phyloP scores from a whole-genome alignment of 768 basidiomycete genomes.

The Leccinellum rugosiceps region DNA sequence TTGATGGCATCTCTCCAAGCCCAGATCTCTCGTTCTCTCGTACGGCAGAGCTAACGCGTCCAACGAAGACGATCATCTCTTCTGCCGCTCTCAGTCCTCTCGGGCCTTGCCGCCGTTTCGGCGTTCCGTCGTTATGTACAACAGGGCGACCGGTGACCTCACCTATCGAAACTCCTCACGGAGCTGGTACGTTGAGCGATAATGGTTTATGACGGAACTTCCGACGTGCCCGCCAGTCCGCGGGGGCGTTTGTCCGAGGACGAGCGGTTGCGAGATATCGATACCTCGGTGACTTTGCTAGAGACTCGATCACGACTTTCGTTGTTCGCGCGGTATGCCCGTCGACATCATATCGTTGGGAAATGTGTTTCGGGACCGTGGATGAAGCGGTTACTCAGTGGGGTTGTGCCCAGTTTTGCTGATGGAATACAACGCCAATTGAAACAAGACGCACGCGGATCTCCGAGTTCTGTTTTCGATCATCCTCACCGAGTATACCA shows the following conservation, averaged over 20 bases:
- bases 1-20: not conserved
- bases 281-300: not conserved
- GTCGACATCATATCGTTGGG: not conserved
- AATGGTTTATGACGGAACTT: not conserved
- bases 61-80: not conserved
- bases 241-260: not conserved
- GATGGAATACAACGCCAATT: not conserved
- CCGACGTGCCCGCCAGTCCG: conserved; percentile 8
- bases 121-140: not conserved
- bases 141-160: not conserved
- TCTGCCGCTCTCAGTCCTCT: not conserved
- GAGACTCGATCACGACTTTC: not conserved
- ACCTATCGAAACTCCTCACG: not conserved
- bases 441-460: not conserved
- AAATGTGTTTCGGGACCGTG: not conserved
- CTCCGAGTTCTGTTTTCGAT: not conserved
- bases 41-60: not conserved
- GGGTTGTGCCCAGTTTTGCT: not conserved
- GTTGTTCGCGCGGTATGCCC: not conserved
- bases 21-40: not conserved
- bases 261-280: not conserved
- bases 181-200: conserved; percentile 1
- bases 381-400: not conserved
- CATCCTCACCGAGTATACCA: not conserved
- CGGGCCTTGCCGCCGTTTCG: not conserved